Evolutionary conservation across 2,329 filamentous ascomycete genomes (phyloP), one percentile per base, ranked within the genome.

Genomic region (Rhynchosporium secalis): DNA sequence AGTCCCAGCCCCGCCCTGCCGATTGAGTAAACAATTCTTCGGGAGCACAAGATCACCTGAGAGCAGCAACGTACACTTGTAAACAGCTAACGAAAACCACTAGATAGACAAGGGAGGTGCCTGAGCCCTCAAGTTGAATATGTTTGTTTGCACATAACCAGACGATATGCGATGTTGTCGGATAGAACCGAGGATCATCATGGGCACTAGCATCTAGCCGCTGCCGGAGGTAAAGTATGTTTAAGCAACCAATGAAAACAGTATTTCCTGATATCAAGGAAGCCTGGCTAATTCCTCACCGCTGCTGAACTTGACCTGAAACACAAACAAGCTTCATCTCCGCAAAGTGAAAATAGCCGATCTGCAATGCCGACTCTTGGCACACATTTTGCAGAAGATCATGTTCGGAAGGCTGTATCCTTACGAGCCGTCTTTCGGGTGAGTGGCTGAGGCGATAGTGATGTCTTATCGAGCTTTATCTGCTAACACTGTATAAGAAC

Each of bases 271-370:
- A 54, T 54, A 41, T 54, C 33, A 54, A 36, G 26, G n/a, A 33
- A 6, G n/a, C 36, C 38, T 40, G 31, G 49, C 5, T 33, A 13
- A 41, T 33, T 28, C 20, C 33, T 26, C 33, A 54, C 33, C 33
- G 33, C 33, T 36, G 33, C 33, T 10, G 33, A 12, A 28, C 20
- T 54, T 40, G 40, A 54, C 49, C 33, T 54, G 38, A 13, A 54
- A 54, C 5, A 54, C 36, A 28, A 54, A 40, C 33, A 40, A 54
- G 15, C 48, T 49, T 52, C 20, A 54, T 20, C 49, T 54, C 9
- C 33, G 33, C 9, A 6, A 36, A 3, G 33, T 6, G 33, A 40
- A 38, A 54, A 54, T 54, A 40, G n/a, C 38, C 20, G 9, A 26
- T 31, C n/a, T 40, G 49, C n/a, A 6, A 12, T 20, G n/a, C 20